Base-by-base conservation (phyloP, 1,284 basidiomycete species). In the Ustilago vetiveriae region DNA sequence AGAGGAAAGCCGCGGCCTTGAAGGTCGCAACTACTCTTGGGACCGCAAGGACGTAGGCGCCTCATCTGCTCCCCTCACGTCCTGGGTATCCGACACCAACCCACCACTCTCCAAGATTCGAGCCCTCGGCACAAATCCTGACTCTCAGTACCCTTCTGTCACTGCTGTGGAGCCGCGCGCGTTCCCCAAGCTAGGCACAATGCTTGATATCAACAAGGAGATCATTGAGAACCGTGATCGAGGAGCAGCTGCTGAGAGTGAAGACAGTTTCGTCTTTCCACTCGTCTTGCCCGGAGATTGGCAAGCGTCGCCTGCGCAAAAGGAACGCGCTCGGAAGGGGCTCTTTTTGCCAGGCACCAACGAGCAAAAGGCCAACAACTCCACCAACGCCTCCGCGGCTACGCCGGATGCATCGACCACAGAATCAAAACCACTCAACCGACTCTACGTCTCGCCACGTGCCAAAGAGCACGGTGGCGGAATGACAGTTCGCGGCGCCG, bases 271-370 rank as follows among this genome's bases (percentile, higher is more conserved):
- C 22, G 70, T 76, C 11, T 77, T 79, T 38, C 76, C 76, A 0
- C 49, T 79, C 0, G 74, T 77, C 22, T 30, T 79, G 35, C 76
- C 75, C 9, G 76, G 76, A 6, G 76, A 79, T 30, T 63, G 58
- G 44, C 68, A 71, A n/a, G 64, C 68, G 6, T 66, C 66, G 6
- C 65, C 60, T 3, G 46, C 59, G 23, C 74, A 77, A 26, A 53
- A 54, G n/a, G 40, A 59, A 24, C 38, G 66, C 16, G 69, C 69
- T 0, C 27, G 37, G 9, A 50, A 54, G 14, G 57, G 53, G 4
- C 45, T 60, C 3, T 52, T 60, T 14, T 39, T 66, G 2, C 63
- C 68, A 3, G 56, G 40, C 3, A 51, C 62, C 2, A 43, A 37
- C 14, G 57, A 60, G 17, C 29, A 46, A n/a, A 29, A 36, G 1